Base-by-base conservation (phyloP, 768 basidiomycete genomes). In the Panaeolus cyanescens region DNA sequence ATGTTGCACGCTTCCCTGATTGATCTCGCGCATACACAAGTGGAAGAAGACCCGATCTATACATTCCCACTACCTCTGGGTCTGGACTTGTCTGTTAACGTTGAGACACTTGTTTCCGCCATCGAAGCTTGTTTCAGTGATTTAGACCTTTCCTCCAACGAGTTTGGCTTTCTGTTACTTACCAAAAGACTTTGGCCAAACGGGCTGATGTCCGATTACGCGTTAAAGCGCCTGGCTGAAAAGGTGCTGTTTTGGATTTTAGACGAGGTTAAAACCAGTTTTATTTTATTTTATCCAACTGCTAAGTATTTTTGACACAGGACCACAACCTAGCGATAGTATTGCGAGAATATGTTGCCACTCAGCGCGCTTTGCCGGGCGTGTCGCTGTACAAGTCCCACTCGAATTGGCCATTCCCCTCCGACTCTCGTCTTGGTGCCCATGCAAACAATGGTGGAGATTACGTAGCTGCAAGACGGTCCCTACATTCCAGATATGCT, bases 111-210 rank as follows among this genome's bases (percentile, higher is more conserved):
- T 30, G 84, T 92, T 19, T 80, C 85, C 6, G 81, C 89, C 4
- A 84, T 93, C 28, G 92, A 93, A 69, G 83, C 84, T 4, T 89
- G 87, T 65, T 76, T 95, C 22, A 76, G 79, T 5, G 90, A 92
- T 66, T 69, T 92, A 25, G 87, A 93, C 71, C 75, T 95, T 30
- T 84, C 88, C 3, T 79, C 87, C 28, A 91, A 92, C 66, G 93
- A 95, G 72, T 77, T 82, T 34, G 92, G 88, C 1, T 82, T 94
- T 59, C 71, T 92, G 7, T 75, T 93, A 15, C 76, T 95, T n/a
- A 76, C 79, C 5, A 81, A 86, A 58, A 81, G 86, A 66, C 84
- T 91, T 63, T 92, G 88, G 87, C 92, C 92, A 0, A 89, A 85
- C 63, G 83, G 87, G 15, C 78, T 92, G 71, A 80, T 85, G 39